These are phyloP conservation scores for Penicillium thymicola DNA, from an alignment of 2,329 filamentous ascomycete genomes.

Conservation along the genomic window DNA sequence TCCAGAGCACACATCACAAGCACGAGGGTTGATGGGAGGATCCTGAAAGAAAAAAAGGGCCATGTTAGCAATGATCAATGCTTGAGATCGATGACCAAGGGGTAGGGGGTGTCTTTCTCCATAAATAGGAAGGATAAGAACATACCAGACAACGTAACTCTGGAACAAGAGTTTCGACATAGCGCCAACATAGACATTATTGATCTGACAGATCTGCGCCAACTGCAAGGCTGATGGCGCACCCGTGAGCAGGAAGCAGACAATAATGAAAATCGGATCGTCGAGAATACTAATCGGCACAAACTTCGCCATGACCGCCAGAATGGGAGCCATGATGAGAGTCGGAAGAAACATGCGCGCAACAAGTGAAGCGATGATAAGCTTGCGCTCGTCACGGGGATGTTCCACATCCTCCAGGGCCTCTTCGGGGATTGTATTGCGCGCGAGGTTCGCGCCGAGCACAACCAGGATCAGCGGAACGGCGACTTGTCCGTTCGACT, in stretches of 20 bases:
- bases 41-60: slow-evolving; percentile 53
- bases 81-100: not conserved
- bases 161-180: slow-evolving; percentile 94
- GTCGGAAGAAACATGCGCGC: slow-evolving; percentile 92
- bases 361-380: slow-evolving; percentile 80
- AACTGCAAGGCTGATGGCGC: slow-evolving; percentile 91
- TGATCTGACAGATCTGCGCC: slow-evolving; percentile 98
- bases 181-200: slow-evolving; percentile 89
- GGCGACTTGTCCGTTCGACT: slow-evolving; percentile 82
- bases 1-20: slow-evolving; percentile 90
- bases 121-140: slow-evolving; percentile 15
- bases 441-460: slow-evolving; percentile 86
- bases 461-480: slow-evolving; percentile 95
- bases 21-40: slow-evolving; percentile 85
- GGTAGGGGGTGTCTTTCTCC: not conserved
- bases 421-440: slow-evolving; percentile 76
- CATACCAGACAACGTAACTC: slow-evolving; percentile 91
- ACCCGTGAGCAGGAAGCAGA: slow-evolving; percentile 93
- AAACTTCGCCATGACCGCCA: slow-evolving; percentile 85
- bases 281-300: slow-evolving; percentile 90
- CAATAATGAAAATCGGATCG: slow-evolving; percentile 96
- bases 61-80: slow-evolving; percentile 9
- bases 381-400: slow-evolving; percentile 63
- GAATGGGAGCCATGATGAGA: slow-evolving; percentile 82
- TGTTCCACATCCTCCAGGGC: slow-evolving; percentile 68